Base-by-base conservation (phyloP, 148 eudicot genomes). In the Pouteria glomerata region DNA sequence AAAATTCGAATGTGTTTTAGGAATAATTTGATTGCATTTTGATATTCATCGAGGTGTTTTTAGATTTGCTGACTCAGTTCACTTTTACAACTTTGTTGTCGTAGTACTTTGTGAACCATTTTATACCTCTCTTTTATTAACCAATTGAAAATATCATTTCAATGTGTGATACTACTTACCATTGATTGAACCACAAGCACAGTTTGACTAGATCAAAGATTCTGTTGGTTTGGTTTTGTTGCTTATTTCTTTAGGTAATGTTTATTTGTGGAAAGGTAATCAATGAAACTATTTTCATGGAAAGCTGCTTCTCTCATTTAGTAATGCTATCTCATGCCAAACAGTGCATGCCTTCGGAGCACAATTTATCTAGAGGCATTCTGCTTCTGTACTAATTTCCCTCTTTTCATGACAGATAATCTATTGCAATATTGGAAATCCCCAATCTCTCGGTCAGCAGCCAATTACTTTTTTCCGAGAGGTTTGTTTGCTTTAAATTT, bases 391-490 rank as follows among this genome's bases (percentile, higher is more conserved):
- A 42, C 39, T 65, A 72, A 59, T 59, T 77, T 61, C 61, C 71
- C 31, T 14, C 15, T 65, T 39, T 16, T 3, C 18, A 53, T 55
- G 72, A 45, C 94, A 95, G 99, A 89, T 95, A 74, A 79, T 95
- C 39, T 95, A 85, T 79, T 95, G 97, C 72, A 96, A 96, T 70
- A 92, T 96, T 64, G 99, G 99, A 73, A 96, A 96, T 78, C 99
- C 99, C 67, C 97, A 96, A 74, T 92, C 97, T 53, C 94, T 96
- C 34, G 90, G 85, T 50, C 97, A 96, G 75, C 91, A 82, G 72
- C 97, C 98, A 39, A 86, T 95, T 63, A 95, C 98, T 12, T 95
- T 89, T 80, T 95, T 95, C 69, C 85, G 97, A 55, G 97, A 92
- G 97, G 99, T 95, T 57, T 62, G 83, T 71, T 35, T 63, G 53